These are phyloP conservation scores for Leccinum fibrillosum DNA, from an alignment of 768 basidiomycete species.

Conservation along the genomic window DNA sequence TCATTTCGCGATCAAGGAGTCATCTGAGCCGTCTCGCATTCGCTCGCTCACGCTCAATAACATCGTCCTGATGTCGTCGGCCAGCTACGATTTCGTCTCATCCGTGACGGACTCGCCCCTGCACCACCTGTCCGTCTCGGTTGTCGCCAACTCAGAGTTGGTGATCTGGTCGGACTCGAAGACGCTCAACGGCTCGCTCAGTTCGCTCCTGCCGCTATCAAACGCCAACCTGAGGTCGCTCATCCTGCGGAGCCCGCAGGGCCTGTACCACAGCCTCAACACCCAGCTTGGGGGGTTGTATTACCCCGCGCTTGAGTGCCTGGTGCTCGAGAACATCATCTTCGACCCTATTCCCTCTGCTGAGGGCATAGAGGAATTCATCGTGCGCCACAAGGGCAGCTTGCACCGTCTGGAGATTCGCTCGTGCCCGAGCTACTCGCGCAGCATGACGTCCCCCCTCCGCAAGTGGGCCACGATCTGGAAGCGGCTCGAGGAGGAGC, in stretches of 20 bases:
- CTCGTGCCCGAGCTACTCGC: slow-evolving; percentile 26
- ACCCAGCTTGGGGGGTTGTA: slow-evolving; percentile 15
- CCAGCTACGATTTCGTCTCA: slow-evolving; percentile 26
- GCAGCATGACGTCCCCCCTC: slow-evolving; percentile 4
- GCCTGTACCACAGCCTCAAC: slow-evolving; percentile 26
- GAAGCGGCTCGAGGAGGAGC: slow-evolving; percentile 21
- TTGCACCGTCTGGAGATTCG: slow-evolving; percentile 23
- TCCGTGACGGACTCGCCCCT: slow-evolving; percentile 24
- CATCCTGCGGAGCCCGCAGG: slow-evolving; percentile 26
- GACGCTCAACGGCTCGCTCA: slow-evolving; percentile 22
- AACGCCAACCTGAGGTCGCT: slow-evolving; percentile 22
- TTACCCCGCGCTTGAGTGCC: slow-evolving; percentile 26
- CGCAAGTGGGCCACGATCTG: slow-evolving; percentile 30
- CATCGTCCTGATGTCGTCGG: slow-evolving; percentile 22
- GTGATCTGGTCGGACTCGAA: slow-evolving; percentile 31
- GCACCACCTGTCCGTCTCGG: slow-evolving; percentile 29
- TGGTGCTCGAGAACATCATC: slow-evolving; percentile 29
- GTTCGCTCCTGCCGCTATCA: slow-evolving; percentile 22
- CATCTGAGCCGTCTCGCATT: slow-evolving; percentile 15
- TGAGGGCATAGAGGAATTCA: slow-evolving; percentile 28
- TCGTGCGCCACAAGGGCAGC: slow-evolving; percentile 27
- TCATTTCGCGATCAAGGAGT: slow-evolving; percentile 19
- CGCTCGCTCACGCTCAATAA: slow-evolving; percentile 27
- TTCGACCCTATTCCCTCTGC: slow-evolving; percentile 21
- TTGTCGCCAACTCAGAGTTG: slow-evolving; percentile 31